Percentiles rank a stretch among this genome's conserved stretches.
Evolutionary conservation across 108 stramenopile genomes (phyloP).

Genomic region (Pseudonitzschia delicatissima): DNA sequence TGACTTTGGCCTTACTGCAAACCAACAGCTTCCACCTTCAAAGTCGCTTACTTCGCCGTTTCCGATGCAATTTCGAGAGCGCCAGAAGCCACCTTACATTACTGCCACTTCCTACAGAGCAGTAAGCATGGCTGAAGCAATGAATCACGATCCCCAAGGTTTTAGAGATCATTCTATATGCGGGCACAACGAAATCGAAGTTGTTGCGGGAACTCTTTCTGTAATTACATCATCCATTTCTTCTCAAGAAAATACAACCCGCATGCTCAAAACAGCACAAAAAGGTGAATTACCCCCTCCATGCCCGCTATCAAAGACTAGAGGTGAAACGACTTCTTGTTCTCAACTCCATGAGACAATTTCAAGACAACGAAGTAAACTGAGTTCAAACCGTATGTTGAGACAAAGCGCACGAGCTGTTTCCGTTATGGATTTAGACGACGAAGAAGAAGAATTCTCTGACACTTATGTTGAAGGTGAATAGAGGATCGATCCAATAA

Average conservation of each 20-base stretch:
- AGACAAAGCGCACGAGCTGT: conserved; percentile 24
- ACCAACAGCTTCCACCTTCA: conserved; percentile 29
- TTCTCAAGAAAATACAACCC: neutral
- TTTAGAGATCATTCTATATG: neutral
- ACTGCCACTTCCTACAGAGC: neutral
- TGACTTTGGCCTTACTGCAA: conserved; percentile 6
- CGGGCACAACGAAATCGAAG: conserved; percentile 11
- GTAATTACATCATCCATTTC: neutral
- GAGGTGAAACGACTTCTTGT: too few species aligned
- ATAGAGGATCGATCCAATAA: too few species aligned
- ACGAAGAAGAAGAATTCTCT: conserved; percentile 17
- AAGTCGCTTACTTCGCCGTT: conserved; percentile 31
- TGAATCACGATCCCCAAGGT: neutral
- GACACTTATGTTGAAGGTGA: neutral
- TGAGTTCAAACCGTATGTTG: too few species aligned
- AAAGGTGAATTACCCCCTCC: conserved; percentile 27
- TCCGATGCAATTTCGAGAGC: conserved; percentile 37
- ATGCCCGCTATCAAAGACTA: conserved; percentile 12
- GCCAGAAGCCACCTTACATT: conserved; percentile 11
- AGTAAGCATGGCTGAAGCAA: neutral
- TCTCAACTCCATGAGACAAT: too few species aligned
- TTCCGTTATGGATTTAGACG: conserved; percentile 21
- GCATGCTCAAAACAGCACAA: neutral
- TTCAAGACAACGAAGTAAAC: too few species aligned
- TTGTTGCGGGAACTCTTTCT: conserved; percentile 12